Base-by-base conservation (phyloP, 1,139 yeast species). In the Pichiaceae sp. region DNA sequence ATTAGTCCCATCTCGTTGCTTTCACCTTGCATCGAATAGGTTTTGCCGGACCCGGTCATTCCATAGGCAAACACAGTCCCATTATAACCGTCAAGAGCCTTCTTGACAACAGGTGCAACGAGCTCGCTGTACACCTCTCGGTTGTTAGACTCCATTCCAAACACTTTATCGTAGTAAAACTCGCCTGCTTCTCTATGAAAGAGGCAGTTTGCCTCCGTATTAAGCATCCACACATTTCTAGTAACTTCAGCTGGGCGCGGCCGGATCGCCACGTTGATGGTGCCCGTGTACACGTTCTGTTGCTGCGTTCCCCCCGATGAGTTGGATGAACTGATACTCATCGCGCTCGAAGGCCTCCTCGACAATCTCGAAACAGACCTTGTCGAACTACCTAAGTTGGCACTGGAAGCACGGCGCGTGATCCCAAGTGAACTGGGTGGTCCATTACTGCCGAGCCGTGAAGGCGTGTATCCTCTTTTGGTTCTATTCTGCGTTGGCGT, bases 31-130 rank as follows among this genome's bases (percentile, higher is more conserved):
- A 89, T 84, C 0, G 97, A 89, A 54, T 82, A 87, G 0, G 97
- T 87, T 54, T 89, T 89, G n/a, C 98, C 98, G 57, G 97, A 91
- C 0, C 98, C 98, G 0, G 98, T 87, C 20, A 96, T 96, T 2
- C 98, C 98, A 55, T 91, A 91, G 1, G 98, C 97, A 63, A 91
- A 91, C 0, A 89, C 87, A 0, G 96, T 87, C 4, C 95, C 82
- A 57, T 89, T 86, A 57, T 66, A 85, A 0, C 96, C 96, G 45
- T 83, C 94, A 33, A 89, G 57, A 0, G 86, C 78, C 31, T 81
- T 72, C 43, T 79, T 87, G 7, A 89, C 62, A 33, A 86, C 62
- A 0, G 95, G 91, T 21, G 70, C 62, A 31, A 87, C 89, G 2
- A 81, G 65, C 16, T 60, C 60, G 23, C 64, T 63, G 54, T 83